Conservation (phyloP, 352 stramenopile species). For the Pythium chondricola region DNA sequence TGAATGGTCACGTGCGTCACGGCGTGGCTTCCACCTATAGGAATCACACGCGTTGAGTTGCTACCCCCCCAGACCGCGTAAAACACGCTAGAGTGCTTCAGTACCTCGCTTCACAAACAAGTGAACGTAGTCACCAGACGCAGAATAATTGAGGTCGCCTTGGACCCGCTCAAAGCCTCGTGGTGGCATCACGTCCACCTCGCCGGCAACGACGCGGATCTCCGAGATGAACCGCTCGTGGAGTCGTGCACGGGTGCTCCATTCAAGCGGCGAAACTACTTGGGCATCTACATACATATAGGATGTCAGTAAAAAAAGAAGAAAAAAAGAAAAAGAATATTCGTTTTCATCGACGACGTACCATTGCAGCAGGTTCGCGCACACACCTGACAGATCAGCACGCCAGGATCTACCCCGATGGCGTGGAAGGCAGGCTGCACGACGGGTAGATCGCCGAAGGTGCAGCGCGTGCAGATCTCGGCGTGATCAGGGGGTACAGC, state of each 20-base stretch:
- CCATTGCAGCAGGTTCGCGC: conserved; percentile 57
- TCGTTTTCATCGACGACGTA: conserved; percentile 19
- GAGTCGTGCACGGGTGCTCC: conserved; percentile 23
- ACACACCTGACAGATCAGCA: conserved; percentile 57
- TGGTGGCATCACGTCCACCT: conserved; percentile 40
- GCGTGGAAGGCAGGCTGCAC: conserved; percentile 52
- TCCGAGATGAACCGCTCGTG: conserved; percentile 58
- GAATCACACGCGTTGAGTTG: too few species aligned
- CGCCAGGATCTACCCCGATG: conserved; percentile 4
- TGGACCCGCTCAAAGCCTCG: conserved; percentile 47
- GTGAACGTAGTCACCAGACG: conserved; percentile 60
- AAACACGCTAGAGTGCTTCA: too few species aligned
- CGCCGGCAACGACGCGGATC: conserved; percentile 45
- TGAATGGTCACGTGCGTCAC: conserved; percentile 2
- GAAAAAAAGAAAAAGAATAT: neutral
- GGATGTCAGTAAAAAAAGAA: too few species aligned
- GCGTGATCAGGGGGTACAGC: too few species aligned
- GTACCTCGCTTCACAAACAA: conserved; percentile 60
- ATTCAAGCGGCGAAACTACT: conserved; percentile 40
- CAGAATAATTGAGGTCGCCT: conserved; percentile 54
- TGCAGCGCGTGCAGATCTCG: conserved; percentile 54
- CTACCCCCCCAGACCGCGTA: too few species aligned
- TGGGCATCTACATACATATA: conserved; percentile 40
- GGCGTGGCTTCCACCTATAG: neutral
- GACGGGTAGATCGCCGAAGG: conserved; percentile 38